These are phyloP conservation scores for Uncinocarpus reesii DNA, from an alignment of 2,329 filamentous ascomycete species.

Conservation along the genomic window DNA sequence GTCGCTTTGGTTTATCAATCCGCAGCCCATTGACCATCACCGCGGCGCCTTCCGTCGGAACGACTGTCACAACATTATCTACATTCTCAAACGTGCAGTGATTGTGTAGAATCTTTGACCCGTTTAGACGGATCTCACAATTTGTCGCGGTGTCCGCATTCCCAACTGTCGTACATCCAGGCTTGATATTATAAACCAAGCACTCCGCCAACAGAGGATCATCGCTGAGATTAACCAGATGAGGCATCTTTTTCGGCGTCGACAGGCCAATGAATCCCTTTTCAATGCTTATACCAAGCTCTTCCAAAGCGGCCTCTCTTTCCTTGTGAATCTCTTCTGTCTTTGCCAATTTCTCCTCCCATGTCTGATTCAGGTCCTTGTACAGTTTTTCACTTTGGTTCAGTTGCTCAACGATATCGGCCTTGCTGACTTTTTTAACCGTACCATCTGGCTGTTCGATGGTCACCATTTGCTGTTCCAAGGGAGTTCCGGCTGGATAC, in stretches of 20 bases:
- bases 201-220: slow-evolving; percentile 90
- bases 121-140: slow-evolving; percentile 86
- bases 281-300: slow-evolving; percentile 96
- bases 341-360: slow-evolving; percentile 91
- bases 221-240: slow-evolving; percentile 95
- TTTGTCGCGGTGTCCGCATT: slow-evolving; percentile 78
- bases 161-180: slow-evolving; percentile 84
- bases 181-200: slow-evolving; percentile 95
- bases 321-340: slow-evolving; percentile 98
- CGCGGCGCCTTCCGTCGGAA: slow-evolving; percentile 81
- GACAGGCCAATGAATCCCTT: slow-evolving; percentile 93
- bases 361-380: slow-evolving; percentile 92
- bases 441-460: slow-evolving; percentile 77
- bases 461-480: slow-evolving; percentile 93
- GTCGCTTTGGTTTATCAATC: slow-evolving; percentile 70
- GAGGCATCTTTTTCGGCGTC: slow-evolving; percentile 98
- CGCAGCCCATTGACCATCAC: slow-evolving; percentile 97
- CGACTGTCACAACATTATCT: slow-evolving; percentile 83
- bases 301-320: slow-evolving; percentile 84
- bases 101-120: slow-evolving; percentile 80
- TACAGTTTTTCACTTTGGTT: slow-evolving; percentile 95
- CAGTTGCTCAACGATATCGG: slow-evolving; percentile 92
- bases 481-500: slow-evolving; percentile 83
- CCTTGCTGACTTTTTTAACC: slow-evolving; percentile 92
- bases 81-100: slow-evolving; percentile 92